Base-by-base conservation (phyloP, 2,329 filamentous ascomycete species). In the Aspergillus sp. region DNA sequence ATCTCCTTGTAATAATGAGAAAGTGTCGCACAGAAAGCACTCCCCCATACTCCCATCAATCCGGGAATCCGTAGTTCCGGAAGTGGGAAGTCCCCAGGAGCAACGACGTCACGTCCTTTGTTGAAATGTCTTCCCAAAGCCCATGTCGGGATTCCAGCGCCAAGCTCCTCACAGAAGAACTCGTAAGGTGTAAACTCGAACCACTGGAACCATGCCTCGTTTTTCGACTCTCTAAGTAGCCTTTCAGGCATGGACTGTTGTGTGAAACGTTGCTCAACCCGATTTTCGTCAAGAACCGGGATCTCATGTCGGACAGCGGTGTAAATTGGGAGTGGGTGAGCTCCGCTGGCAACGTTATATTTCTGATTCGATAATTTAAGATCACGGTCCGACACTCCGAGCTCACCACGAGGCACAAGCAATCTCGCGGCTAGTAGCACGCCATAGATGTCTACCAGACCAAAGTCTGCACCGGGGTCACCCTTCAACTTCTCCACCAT, bases 1-100 rank as follows among this genome's bases (percentile, higher is more conserved):
- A 97, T 79, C 67, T 98, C 93, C 53, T 85, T 87, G 69, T 97
- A 97, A 64, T 98, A 98, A 65, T 97, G 93, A 39, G 87, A 91
- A 0, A 98, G 72, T 0, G 93, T 97, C 0, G 93, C 93, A 58
- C 93, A 97, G 62, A 98, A 97, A 3, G 93, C 93, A 55, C 86
- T 94, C 1, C 93, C 93, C 76, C 93, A 98, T n/a, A 97, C 85
- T 0, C 93, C 93, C 73, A 98, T 80, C 41, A 97, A 75, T 5
- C 93, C 74, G 0, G 91, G 87, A 48, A 94, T 76, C 38, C 89
- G 82, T 29, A 93, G 71, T 67, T 98, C 93, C 0, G 93, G 93
- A 3, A 94, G 73, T 39, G 87, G 82, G 27, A 78, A 77, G 6
- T 86, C 80, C 7, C 80, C 76, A 29, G 83, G 69, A 38, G 80